Conservation (phyloP, 495 filamentous ascomycete species). For the Aspergillus affinis region DNA sequence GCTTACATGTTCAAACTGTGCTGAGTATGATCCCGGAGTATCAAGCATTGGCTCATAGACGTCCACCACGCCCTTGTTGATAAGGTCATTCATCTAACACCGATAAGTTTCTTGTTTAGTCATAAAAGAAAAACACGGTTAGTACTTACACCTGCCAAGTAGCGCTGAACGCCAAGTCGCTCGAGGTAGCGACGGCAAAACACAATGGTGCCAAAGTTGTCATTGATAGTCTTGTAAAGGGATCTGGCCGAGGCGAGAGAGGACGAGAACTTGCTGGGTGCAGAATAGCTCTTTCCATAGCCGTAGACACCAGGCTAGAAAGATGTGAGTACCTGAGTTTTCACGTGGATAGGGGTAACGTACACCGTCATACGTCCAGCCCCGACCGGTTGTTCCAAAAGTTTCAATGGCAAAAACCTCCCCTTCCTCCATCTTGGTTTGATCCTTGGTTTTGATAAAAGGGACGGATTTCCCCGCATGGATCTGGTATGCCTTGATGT, state of each 20-base stretch:
- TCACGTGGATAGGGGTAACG: conserved; percentile 7
- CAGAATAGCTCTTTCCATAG: conserved; percentile 54
- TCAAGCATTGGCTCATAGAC: conserved; percentile 54
- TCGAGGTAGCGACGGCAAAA: conserved; percentile 65
- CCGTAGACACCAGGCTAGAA: conserved; percentile 36
- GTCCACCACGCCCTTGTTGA: conserved; percentile 54
- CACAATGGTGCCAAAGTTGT: conserved; percentile 63
- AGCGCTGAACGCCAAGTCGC: conserved; percentile 59
- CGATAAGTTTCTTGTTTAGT: conserved; percentile 2
- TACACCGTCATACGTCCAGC: conserved; percentile 45
- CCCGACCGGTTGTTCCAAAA: conserved; percentile 61
- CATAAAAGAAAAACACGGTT: background rate
- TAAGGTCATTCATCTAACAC: conserved; percentile 50
- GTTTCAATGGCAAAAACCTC: conserved; percentile 67
- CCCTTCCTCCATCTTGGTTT: conserved; percentile 66
- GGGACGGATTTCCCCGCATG: conserved; percentile 63
- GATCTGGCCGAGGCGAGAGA: conserved; percentile 57
- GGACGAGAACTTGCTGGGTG: conserved; percentile 47
- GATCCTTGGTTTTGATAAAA: conserved; percentile 57
- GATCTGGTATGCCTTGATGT: conserved; percentile 58
- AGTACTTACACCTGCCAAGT: conserved; percentile 54
- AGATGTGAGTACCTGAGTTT: background rate
- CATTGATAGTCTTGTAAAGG: conserved; percentile 58
- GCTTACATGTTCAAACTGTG: conserved; percentile 63
- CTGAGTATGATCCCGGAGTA: conserved; percentile 55